A percentile compares a stretch with the other conserved stretches of the same genome.
phyloP scores from a whole-genome alignment of 352 stramenopile genomes.

The Globisporangium middletonii region DNA sequence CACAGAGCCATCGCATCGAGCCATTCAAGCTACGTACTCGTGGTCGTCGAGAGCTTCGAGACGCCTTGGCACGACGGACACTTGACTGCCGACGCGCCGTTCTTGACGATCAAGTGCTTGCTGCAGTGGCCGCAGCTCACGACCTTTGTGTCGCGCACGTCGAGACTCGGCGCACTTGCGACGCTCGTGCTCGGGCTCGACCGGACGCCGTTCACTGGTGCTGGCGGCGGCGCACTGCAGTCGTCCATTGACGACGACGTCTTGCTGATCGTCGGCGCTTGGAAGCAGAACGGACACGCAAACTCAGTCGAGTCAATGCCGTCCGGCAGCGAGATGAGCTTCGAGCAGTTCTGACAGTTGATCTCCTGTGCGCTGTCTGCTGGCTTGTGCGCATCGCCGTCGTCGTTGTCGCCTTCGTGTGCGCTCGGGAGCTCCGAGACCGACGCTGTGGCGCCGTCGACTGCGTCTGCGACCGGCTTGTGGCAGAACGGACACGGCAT shows the following conservation, averaged over 20 bases:
- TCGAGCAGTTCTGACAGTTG: slow-evolving; percentile 54
- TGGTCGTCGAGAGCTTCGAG: slow-evolving; percentile 78
- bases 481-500: slow-evolving; percentile 42
- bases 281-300: slow-evolving; percentile 59
- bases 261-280: slow-evolving; percentile 46
- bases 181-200: background rate
- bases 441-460: slow-evolving; percentile 24
- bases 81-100: slow-evolving; percentile 68
- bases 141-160: slow-evolving; percentile 77
- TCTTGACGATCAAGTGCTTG: slow-evolving; percentile 83
- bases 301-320: slow-evolving; percentile 42
- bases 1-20: background rate
- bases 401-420: slow-evolving; percentile 13
- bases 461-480: slow-evolving; percentile 27
- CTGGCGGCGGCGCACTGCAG: no score
- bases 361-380: slow-evolving; percentile 20
- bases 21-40: slow-evolving; percentile 43
- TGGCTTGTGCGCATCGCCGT: background rate
- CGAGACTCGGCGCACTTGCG: slow-evolving; percentile 6
- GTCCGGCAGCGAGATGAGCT: slow-evolving; percentile 38
- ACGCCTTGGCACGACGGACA: slow-evolving; percentile 75
- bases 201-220: background rate
- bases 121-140: slow-evolving; percentile 81
- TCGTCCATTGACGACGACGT: slow-evolving; percentile 9
- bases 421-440: slow-evolving; percentile 25